Base-by-base conservation (phyloP, 2,329 filamentous ascomycete species). In the Passalora sequoiae region DNA sequence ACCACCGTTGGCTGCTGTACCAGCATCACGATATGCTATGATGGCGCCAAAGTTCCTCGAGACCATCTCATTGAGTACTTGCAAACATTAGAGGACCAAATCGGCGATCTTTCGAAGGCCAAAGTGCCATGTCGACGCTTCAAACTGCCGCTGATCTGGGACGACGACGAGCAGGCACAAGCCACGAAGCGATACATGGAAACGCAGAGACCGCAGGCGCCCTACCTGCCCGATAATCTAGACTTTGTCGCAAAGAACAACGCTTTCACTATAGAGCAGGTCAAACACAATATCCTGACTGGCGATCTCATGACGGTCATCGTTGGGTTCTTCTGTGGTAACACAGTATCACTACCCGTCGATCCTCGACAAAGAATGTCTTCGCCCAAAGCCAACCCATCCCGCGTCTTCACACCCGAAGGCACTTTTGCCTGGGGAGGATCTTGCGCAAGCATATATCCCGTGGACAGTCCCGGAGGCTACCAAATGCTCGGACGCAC, bases 221-320 rank as follows among this genome's bases (percentile, higher is more conserved):
- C 76, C 0, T 84, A 80, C 56, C 67, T 83, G 0, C 80, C 80
- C 0, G 76, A 78, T 51, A 82, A 82, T 41, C 67, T 81, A 29
- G 68, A 74, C 1, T 84, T 83, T 43, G 66, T 70, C 1, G 73
- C 74, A 1, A 71, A 70, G 49, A 77, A 75, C 58, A 78, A 78
- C 50, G 75, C 71, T 3, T 70, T 78, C 44, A 64, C 68, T 3
- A 59, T 66, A 1, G 63, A 71, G 30, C 69, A 76, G 45, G 62
- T 78, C 3, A 68, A 73, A 30, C 63, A 73, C 2, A 75, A 77
- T 35, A 73, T 73, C 49, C 65, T 76, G 6, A 72, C 63, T 3
- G 69, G 70, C 19, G 67, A 67, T 6, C 68, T 76, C 42, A 74
- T 77, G 66, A 66, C 73, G 5, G 71, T 78, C 2, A 67, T 70